Evolutionary conservation across 345 rosid species (phyloP).

Genomic region (Isatis tinctoria): DNA sequence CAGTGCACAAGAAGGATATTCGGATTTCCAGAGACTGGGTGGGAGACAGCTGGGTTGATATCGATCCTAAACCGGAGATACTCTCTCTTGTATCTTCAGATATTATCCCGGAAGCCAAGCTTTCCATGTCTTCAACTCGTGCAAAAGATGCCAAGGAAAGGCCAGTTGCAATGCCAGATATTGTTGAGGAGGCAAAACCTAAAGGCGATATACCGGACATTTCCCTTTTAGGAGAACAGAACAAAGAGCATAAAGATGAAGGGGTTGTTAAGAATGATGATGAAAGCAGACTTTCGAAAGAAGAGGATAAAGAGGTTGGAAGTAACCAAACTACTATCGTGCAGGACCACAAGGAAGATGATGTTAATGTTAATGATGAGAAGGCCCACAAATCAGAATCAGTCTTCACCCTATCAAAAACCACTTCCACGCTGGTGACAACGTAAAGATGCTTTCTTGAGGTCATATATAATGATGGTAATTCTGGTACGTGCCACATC

Average conservation of each 20-base stretch:
- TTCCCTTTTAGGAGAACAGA: slow-evolving; percentile 36
- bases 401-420: slow-evolving; percentile 37
- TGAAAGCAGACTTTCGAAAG: slow-evolving; percentile 24
- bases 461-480: slow-evolving; percentile 28
- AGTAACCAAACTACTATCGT: slow-evolving; percentile 28
- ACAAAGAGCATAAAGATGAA: slow-evolving; percentile 34
- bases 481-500: slow-evolving; percentile 31
- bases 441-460: slow-evolving; percentile 32
- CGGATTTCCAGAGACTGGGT: slow-evolving; percentile 84
- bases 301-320: slow-evolving; percentile 30
- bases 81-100: slow-evolving; percentile 46
- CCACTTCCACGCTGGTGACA: slow-evolving; percentile 41
- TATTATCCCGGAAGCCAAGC: slow-evolving; percentile 41
- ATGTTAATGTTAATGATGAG: slow-evolving; percentile 26
- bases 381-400: slow-evolving; percentile 35
- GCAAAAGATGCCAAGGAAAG: slow-evolving; percentile 41
- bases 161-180: slow-evolving; percentile 24
- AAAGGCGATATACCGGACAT: slow-evolving; percentile 24
- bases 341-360: slow-evolving; percentile 31
- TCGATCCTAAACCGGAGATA: slow-evolving; percentile 57
- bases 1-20: slow-evolving; percentile 48
- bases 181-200: slow-evolving; percentile 39
- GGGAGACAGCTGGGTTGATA: slow-evolving; percentile 69
- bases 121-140: slow-evolving; percentile 39
- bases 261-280: slow-evolving; percentile 35